Evolutionary conservation across 345 rosid species (phyloP).

Genomic region (Eucalyptus tenuipes): DNA sequence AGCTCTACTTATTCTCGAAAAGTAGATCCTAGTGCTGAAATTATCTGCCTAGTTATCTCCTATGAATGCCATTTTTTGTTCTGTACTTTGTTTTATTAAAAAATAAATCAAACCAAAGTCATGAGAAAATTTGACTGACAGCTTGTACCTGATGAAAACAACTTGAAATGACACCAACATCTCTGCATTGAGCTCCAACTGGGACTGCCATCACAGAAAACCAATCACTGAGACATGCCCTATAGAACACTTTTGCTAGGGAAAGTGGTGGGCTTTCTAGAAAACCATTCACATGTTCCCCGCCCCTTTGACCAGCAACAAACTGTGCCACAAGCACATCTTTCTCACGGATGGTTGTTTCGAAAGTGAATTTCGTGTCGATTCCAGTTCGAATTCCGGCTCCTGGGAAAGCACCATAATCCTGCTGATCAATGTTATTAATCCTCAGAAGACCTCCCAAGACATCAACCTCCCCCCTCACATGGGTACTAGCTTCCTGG

Average conservation of each 20-base stretch:
- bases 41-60: background rate
- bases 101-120: background rate
- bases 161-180: conserved; percentile 23
- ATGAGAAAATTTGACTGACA: background rate
- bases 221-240: conserved; percentile 51
- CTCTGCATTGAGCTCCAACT: conserved; percentile 69
- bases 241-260: conserved; percentile 56
- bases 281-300: conserved; percentile 3
- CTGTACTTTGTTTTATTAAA: background rate
- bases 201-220: conserved; percentile 62
- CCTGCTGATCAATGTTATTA: conserved; percentile 29
- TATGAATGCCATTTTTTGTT: background rate
- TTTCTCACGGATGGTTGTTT: conserved; percentile 41
- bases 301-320: conserved; percentile 29
- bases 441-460: conserved; percentile 49
- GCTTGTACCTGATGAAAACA: conserved; percentile 43
- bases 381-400: conserved; percentile 61
- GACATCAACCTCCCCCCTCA: conserved; percentile 64
- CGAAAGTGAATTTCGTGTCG: conserved; percentile 49
- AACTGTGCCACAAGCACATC: conserved; percentile 62
- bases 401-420: conserved; percentile 24
- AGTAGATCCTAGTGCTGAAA: background rate
- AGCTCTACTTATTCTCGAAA: background rate
- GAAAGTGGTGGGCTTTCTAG: conserved; percentile 39
- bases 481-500: conserved; percentile 49